Evolutionary conservation across 192 early-diverging fungal species (phyloP).

Genomic region (Oehlia diaphana): DNA sequence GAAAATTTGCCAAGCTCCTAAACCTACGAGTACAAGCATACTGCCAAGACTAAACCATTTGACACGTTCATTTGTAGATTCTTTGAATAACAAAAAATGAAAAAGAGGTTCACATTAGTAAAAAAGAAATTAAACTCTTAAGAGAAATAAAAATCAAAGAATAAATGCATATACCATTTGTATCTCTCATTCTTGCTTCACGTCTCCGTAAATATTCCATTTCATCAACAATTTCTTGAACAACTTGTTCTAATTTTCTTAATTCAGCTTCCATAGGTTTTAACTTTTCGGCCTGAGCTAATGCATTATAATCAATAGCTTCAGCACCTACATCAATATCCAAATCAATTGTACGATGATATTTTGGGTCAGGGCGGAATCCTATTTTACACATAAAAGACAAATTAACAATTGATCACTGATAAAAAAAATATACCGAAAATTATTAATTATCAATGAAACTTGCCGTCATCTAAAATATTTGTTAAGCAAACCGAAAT

Average conservation of each 20-base stretch:
- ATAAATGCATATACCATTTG: constrained; percentile 64
- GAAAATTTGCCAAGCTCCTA: constrained; percentile 79
- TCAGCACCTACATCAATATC: constrained; percentile 85
- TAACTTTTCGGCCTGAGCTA: constrained; percentile 77
- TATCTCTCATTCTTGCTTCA: constrained; percentile 83
- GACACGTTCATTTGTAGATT: constrained; percentile 89
- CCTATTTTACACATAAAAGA: constrained; percentile 32
- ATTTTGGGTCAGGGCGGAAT: constrained; percentile 50
- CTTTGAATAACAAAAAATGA: constrained; percentile 38
- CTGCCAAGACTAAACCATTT: constrained; percentile 77
- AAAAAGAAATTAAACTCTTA: background rate
- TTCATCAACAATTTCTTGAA: constrained; percentile 78
- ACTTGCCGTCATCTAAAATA: constrained; percentile 56
- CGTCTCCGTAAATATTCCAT: constrained; percentile 82
- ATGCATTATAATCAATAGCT: constrained; percentile 70
- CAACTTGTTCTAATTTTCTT: constrained; percentile 71
- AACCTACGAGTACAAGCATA: constrained; percentile 66
- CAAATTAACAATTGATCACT: background rate
- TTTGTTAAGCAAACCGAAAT: constrained; percentile 87
- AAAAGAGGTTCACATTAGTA: background rate
- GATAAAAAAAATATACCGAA: too few relatives aligned
- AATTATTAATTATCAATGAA: background rate
- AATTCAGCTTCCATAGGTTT: constrained; percentile 90
- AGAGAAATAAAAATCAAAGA: background rate
- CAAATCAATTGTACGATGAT: constrained; percentile 67